phyloP scores from a whole-genome alignment of 495 filamentous ascomycete genomes.

The Astrothelium subdiscretum region DNA sequence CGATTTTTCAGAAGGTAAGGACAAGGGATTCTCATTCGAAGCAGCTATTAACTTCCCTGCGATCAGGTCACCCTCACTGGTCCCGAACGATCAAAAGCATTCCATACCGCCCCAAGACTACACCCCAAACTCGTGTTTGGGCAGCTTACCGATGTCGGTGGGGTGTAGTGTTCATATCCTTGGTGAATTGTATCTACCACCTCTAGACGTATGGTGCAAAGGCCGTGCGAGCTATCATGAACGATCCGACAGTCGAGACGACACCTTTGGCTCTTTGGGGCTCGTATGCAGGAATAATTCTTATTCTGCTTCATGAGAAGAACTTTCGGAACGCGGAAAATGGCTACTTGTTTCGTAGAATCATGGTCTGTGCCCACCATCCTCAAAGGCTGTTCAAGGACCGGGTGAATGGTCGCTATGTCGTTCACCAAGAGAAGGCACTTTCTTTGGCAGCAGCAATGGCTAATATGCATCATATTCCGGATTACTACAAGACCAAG shows the following conservation, averaged over 20 bases:
- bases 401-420: neutral
- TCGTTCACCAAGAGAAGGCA: neutral
- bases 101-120: too few relatives aligned
- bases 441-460: neutral
- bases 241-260: neutral
- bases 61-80: too few relatives aligned
- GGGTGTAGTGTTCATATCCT: too few relatives aligned
- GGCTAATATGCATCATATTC: neutral
- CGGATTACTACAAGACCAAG: neutral
- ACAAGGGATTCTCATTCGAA: too few relatives aligned
- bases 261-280: neutral
- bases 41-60: too few relatives aligned
- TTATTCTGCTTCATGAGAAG: neutral
- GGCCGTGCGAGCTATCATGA: neutral
- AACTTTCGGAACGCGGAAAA: neutral
- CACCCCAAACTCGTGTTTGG: too few relatives aligned
- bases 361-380: neutral
- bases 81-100: too few relatives aligned
- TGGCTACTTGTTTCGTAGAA: neutral
- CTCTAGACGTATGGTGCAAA: neutral
- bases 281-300: neutral
- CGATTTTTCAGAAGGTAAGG: too few relatives aligned
- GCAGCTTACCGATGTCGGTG: too few relatives aligned
- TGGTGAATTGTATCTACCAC: too few relatives aligned
- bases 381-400: neutral